A percentile compares a stretch with the other conserved stretches of the same genome.
Evolutionary conservation across 2,329 filamentous ascomycete species (phyloP).

Genomic region (Aspergillus tubingensis): DNA sequence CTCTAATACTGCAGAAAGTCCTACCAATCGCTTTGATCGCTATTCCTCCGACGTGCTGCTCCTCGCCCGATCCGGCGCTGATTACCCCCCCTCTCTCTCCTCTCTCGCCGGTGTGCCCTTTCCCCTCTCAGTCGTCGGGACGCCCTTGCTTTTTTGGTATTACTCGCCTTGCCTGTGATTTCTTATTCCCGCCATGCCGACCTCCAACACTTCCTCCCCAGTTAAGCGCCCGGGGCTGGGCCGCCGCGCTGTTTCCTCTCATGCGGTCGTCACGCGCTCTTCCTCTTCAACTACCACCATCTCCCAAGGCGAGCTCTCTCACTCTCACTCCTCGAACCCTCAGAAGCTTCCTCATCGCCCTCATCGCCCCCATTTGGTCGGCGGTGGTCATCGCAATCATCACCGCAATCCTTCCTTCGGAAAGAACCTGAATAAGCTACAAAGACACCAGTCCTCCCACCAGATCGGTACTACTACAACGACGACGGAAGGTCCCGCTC

Average conservation of each 20-base stretch:
- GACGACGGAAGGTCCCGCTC: slow-evolving; percentile 30
- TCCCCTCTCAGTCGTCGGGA: not conserved
- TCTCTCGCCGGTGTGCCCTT: not conserved
- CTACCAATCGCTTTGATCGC: slow-evolving; percentile 16
- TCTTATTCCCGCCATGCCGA: slow-evolving; percentile 24
- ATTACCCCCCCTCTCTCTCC: not conserved
- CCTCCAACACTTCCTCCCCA: slow-evolving; percentile 38
- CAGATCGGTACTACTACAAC: slow-evolving; percentile 33
- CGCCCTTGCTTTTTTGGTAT: slow-evolving; percentile 4
- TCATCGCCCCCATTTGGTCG: slow-evolving; percentile 48
- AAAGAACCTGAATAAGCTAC: slow-evolving; percentile 48
- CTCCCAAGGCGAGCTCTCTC: slow-evolving; percentile 32
- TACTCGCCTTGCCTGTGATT: slow-evolving; percentile 10
- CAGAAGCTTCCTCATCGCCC: slow-evolving; percentile 38
- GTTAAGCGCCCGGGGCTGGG: slow-evolving; percentile 44
- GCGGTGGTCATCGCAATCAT: slow-evolving; percentile 39
- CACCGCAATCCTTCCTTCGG: slow-evolving; percentile 45
- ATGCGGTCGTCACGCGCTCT: slow-evolving; percentile 42
- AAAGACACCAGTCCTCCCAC: slow-evolving; percentile 35
- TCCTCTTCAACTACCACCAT: slow-evolving; percentile 23
- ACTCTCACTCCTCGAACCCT: slow-evolving; percentile 30
- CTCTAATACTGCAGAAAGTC: slow-evolving; percentile 4
- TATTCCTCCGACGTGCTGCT: slow-evolving; percentile 16
- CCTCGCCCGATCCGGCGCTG: slow-evolving; percentile 20
- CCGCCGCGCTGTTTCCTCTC: slow-evolving; percentile 44